Base-by-base conservation (phyloP, 306 rosid genomes). In the Malus sylvestris region DNA sequence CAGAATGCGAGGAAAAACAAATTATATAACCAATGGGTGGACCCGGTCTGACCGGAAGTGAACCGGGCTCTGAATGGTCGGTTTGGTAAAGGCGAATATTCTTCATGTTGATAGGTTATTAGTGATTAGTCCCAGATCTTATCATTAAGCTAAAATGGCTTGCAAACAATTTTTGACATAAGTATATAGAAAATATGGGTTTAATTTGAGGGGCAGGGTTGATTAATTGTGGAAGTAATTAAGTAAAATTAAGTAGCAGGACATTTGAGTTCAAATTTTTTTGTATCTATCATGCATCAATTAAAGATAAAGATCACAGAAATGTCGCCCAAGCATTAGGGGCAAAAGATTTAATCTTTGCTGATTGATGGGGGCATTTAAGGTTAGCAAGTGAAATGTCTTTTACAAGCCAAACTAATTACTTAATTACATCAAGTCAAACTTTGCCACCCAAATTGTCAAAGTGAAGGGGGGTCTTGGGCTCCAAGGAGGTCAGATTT, bases 1-100 rank as follows among this genome's bases (percentile, higher is more conserved):
- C 65, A 60, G 70, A 65, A 67, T 1, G 79, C 5, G 45, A 65
- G 57, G 72, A 85, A 79, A 79, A 86, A 74, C 70, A 78, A 78
- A 75, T 73, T 81, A 72, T 69, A 74, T 55, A 64, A 61, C 75
- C 79, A 65, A 85, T 18, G 15, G 46, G 62, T 68, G 77, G 82
- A 87, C 89, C 33, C 35, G 38, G 52, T 29, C 46, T 49, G 60
- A 9, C 67, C 72, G 76, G 65, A 62, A 62, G 15, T 32, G 32
- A 23, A 30, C 80, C 79, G 67, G 73, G 55, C 22, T 61, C 0
- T 1, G 20, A 52, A 76, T 35, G 67, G 72, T 76, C 64, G 66
- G 52, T 76, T 62, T 12, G 46, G 60, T 59, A 33, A 52, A 44
- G 0, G 32, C 22, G 13, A 74, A 64, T 33, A 8, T 32, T 9